Base-by-base conservation (phyloP, 352 stramenopile genomes). In the Pythium folliculosum region DNA sequence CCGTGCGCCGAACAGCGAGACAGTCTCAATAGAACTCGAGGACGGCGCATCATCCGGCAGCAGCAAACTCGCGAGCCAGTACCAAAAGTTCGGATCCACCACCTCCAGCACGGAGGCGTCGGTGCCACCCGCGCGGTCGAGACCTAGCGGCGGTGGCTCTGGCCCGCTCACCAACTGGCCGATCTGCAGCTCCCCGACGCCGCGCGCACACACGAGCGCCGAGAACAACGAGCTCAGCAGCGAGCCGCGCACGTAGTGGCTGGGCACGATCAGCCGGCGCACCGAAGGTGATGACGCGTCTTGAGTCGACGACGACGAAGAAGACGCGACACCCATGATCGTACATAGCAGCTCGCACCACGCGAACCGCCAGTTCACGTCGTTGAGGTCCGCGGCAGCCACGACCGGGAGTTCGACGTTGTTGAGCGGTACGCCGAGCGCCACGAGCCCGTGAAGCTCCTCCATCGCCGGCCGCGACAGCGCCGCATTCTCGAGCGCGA, bases 341-440 rank as follows among this genome's bases (percentile, higher is more conserved):
- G 51, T 19, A 23, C 51, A 47, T 27, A 58, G 19, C 3, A 58
- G 51, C 7, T 58, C 51, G 6, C 51, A 27, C 51, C 51, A 58
- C 51, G 51, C 51, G 2, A 38, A 40, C 16, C 51, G 30, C 51
- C 51, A 58, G 16, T 5, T 25, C 17, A 25, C 51, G 16, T 25
- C 30, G 19, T 53, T 21, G 7, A 12, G 47, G 3, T 27, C n/a
- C 7, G 16, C 16, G 17, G 10, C 25, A 0, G 30, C 22, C 16
- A 38, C 19, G 30, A 22, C 10, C 17, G 27, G 51, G 9, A 27
- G 17, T 16, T 43, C n/a, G 27, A 58, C 51, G 17, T n/a, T 45
- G 9, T 44, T 25, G 10, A 58, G 30, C 5, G 27, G 30, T 0
- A 58, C 17, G 5, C 51, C 51, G 7, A 58, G 27, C 51, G 19